phyloP scores from a whole-genome alignment of 148 eudicot genomes.

The Chenopodium berlandieri region DNA sequence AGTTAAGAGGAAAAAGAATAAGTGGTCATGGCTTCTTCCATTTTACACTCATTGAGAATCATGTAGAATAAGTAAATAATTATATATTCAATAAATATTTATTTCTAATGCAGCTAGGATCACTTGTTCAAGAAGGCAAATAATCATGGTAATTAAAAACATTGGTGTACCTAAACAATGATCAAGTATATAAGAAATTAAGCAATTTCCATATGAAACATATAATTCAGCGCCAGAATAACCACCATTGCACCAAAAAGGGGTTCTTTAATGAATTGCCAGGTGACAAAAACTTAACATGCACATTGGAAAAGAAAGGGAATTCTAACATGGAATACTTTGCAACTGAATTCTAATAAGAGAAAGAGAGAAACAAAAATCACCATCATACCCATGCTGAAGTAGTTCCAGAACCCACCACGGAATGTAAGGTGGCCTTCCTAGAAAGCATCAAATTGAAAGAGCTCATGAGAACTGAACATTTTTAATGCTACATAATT shows the following conservation, averaged over 20 bases:
- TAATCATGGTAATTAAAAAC: no score
- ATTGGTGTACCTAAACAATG: no score
- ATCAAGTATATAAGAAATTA: no score
- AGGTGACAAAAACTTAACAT: not conserved
- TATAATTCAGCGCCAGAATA: not conserved
- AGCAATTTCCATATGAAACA: not conserved
- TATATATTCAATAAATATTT: no score
- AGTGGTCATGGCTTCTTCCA: no score
- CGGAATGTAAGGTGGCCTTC: constrained; percentile 83
- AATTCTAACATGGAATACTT: not conserved
- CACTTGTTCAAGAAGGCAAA: no score
- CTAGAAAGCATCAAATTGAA: constrained; percentile 38
- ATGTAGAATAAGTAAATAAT: no score
- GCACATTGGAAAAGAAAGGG: not conserved
- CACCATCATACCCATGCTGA: constrained; percentile 82
- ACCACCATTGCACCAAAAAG: not conserved
- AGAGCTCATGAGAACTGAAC: constrained; percentile 9
- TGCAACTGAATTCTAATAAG: not conserved
- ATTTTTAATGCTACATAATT: not conserved
- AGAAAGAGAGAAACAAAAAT: not conserved
- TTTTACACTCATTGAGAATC: no score
- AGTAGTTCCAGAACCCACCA: constrained; percentile 99
- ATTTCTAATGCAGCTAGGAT: no score
- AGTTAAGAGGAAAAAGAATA: not conserved
- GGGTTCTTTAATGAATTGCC: not conserved